Evolutionary conservation across 129 eudicot genomes (phyloP).

Genomic region (Scalesia atractyloides): DNA sequence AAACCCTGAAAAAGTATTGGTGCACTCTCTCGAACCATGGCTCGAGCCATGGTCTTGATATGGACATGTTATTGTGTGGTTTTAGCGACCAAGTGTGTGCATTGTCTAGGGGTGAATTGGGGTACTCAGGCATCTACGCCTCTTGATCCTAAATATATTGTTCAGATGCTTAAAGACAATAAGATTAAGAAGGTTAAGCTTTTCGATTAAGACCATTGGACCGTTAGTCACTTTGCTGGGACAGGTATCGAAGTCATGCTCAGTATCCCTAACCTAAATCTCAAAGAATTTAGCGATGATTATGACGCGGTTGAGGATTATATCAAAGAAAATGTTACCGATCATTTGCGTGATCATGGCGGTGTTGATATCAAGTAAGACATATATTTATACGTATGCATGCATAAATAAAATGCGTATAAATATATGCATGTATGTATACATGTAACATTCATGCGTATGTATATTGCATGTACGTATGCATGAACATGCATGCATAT

Average conservation of each 20-base stretch:
- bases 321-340: conserved; percentile 45
- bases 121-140: conserved; percentile 48
- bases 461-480: neutral
- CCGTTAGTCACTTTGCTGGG: conserved; percentile 43
- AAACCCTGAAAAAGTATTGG: neutral
- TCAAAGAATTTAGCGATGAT: conserved; percentile 26
- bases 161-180: conserved; percentile 53
- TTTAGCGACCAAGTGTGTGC: conserved; percentile 4
- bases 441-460: neutral
- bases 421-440: neutral
- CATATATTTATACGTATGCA: neutral
- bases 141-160: conserved; percentile 39
- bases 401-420: neutral
- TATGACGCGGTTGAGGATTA: conserved; percentile 38
- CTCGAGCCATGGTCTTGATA: conserved; percentile 47
- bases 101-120: conserved; percentile 54
- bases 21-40: conserved; percentile 35
- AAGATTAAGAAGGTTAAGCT: conserved; percentile 53
- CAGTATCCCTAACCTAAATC: conserved; percentile 45
- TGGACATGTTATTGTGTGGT: conserved; percentile 32
- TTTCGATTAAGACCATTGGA: conserved; percentile 48
- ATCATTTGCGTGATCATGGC: conserved; percentile 26
- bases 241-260: conserved; percentile 54
- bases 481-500: neutral
- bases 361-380: conserved; percentile 52